phyloP scores from a whole-genome alignment of 169 alveolate species.

The Babesia ovis region DNA sequence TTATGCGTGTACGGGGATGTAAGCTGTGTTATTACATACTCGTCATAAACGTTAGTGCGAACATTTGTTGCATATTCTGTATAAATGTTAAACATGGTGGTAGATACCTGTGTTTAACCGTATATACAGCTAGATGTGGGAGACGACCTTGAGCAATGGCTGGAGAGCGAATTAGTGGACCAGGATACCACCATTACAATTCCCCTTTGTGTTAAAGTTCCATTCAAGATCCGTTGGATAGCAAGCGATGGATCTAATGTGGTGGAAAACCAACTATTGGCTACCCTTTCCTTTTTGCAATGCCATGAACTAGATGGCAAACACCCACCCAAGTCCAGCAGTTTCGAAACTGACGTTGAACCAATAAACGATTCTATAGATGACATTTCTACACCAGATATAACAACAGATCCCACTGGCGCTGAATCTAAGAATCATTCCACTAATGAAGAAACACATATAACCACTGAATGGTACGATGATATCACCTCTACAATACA shows the following conservation, averaged over 20 bases:
- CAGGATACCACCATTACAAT: constrained; percentile 8
- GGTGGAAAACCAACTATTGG: constrained; percentile 42
- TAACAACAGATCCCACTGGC: background rate
- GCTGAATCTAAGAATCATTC: background rate
- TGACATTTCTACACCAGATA: background rate
- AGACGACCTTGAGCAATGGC: constrained; percentile 31
- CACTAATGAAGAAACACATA: background rate
- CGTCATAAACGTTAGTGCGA: too few relatives aligned
- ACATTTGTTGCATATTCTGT: too few relatives aligned
- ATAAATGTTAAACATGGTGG: too few relatives aligned
- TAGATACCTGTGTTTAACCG: background rate
- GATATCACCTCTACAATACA: background rate
- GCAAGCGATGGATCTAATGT: constrained; percentile 48
- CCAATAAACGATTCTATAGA: background rate
- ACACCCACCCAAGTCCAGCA: background rate
- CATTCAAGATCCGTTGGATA: constrained; percentile 52
- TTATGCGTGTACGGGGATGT: background rate
- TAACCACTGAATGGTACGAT: background rate
- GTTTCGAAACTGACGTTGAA: background rate
- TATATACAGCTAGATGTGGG: constrained; percentile 2
- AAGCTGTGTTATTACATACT: too few relatives aligned
- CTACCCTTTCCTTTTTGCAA: constrained; percentile 30
- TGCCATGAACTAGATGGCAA: background rate
- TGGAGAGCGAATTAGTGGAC: constrained; percentile 23
- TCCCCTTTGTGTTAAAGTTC: constrained; percentile 20